phyloP scores from a whole-genome alignment of 129 eudicot species.

The Tagetes erecta region DNA sequence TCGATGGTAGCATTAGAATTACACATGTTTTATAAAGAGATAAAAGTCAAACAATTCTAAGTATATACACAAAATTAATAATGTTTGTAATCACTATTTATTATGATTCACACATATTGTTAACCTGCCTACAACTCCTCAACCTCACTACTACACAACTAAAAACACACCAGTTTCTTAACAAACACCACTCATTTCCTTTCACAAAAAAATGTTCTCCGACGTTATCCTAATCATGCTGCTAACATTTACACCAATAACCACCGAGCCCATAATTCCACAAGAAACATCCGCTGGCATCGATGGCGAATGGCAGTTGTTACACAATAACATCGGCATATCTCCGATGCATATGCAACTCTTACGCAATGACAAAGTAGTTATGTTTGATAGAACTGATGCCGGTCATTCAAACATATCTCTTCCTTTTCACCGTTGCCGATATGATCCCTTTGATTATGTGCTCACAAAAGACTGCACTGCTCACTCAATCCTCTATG shows the following conservation, averaged over 20 bases:
- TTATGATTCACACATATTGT: constrained; percentile 26
- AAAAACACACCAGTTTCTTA: constrained; percentile 34
- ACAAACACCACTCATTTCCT: constrained; percentile 19
- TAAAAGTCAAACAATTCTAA: neutral
- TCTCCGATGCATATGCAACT: constrained; percentile 97
- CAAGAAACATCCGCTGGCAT: constrained; percentile 28
- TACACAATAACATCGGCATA: constrained; percentile 59
- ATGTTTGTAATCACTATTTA: neutral
- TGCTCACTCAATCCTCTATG: constrained; percentile 76
- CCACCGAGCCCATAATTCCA: constrained; percentile 31
- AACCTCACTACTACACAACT: constrained; percentile 34
- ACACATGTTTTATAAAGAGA: neutral
- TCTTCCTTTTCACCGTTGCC: constrained; percentile 56
- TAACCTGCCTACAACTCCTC: constrained; percentile 31
- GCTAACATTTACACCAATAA: constrained; percentile 10
- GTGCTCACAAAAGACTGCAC: constrained; percentile 62
- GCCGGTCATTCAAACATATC: constrained; percentile 76
- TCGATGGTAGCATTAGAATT: neutral
- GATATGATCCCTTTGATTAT: constrained; percentile 51
- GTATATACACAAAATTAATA: neutral
- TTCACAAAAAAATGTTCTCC: constrained; percentile 35
- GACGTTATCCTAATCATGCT: constrained; percentile 34
- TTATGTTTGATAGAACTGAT: constrained; percentile 79
- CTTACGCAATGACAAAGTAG: constrained; percentile 64
- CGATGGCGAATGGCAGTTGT: constrained; percentile 59